phyloP scores from a whole-genome alignment of 116 monocot genomes.

The Papilionanthe hybrid region DNA sequence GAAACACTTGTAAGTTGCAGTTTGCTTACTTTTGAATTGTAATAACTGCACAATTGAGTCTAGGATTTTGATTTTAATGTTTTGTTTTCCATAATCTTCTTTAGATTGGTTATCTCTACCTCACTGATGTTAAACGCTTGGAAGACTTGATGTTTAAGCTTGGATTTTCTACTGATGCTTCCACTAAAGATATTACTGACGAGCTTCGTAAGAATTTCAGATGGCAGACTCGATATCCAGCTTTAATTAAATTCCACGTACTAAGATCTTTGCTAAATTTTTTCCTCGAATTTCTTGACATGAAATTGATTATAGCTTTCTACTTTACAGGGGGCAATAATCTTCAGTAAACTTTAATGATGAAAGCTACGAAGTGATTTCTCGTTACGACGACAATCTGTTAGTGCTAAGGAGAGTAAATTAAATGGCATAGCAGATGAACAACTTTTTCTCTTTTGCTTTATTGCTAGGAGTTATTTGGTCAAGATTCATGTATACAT shows the following conservation, averaged over 20 bases:
- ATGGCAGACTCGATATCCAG: neutral
- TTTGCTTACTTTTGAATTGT: neutral
- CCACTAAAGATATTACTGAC: constrained; percentile 47
- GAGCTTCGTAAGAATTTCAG: constrained; percentile 27
- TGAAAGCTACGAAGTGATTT: too few species aligned
- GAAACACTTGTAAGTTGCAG: constrained; percentile 72
- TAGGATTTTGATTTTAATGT: neutral
- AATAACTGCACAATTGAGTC: neutral
- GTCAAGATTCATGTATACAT: too few species aligned
- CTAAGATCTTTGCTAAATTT: too few species aligned
- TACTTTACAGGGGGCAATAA: too few species aligned
- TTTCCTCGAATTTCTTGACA: too few species aligned
- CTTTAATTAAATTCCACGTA: neutral
- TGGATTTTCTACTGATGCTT: constrained; percentile 71
- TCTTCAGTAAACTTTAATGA: too few species aligned
- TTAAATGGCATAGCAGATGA: too few species aligned
- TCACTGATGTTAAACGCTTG: constrained; percentile 78
- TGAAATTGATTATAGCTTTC: too few species aligned
- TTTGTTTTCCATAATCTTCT: neutral
- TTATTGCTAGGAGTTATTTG: too few species aligned
- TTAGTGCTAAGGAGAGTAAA: too few species aligned
- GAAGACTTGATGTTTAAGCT: constrained; percentile 79
- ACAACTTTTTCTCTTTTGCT: too few species aligned
- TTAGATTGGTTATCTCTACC: constrained; percentile 94
- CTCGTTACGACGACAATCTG: too few species aligned